Conservation (phyloP, 371 early-diverging fungal genomes). For the Chytridiales sp. region DNA sequence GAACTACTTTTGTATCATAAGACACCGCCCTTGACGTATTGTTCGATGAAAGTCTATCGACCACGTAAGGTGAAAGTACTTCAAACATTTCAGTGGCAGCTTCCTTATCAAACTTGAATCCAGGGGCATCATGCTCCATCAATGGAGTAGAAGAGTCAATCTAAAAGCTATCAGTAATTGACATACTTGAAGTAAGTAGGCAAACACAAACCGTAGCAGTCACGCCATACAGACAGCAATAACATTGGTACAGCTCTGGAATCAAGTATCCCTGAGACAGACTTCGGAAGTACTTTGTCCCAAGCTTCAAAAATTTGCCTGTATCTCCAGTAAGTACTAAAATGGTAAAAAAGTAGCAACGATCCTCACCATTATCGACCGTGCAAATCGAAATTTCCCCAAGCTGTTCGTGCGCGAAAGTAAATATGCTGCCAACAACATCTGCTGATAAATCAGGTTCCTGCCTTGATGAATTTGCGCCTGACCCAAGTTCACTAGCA, state of each 20-base stretch:
- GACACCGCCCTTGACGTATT: no score
- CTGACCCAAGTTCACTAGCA: no score
- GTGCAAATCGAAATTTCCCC: conserved; percentile 67
- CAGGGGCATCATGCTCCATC: conserved; percentile 57
- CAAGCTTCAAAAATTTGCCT: conserved; percentile 45
- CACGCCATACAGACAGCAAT: conserved; percentile 67
- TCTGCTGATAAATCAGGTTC: no score
- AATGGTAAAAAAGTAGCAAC: no score
- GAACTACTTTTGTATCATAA: no score
- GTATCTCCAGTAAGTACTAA: no score
- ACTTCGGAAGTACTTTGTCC: conserved; percentile 23
- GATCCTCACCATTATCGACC: conserved; percentile 50
- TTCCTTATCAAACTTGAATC: conserved; percentile 49
- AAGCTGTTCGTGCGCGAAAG: conserved; percentile 60
- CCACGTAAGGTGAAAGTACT: conserved; percentile 35
- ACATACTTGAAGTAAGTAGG: conserved; percentile 6
- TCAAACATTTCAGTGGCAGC: conserved; percentile 61
- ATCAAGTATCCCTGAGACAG: conserved; percentile 29
- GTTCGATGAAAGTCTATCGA: conserved; percentile 21
- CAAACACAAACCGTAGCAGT: conserved; percentile 50
- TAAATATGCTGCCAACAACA: conserved; percentile 35
- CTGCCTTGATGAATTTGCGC: no score
- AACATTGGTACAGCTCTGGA: conserved; percentile 62
- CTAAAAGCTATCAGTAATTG: conserved; percentile 22
- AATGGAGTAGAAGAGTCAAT: conserved; percentile 50